These are phyloP conservation scores for Colletotrichum echinochloae DNA, from an alignment of 2,329 filamentous ascomycete genomes.

Conservation along the genomic window DNA sequence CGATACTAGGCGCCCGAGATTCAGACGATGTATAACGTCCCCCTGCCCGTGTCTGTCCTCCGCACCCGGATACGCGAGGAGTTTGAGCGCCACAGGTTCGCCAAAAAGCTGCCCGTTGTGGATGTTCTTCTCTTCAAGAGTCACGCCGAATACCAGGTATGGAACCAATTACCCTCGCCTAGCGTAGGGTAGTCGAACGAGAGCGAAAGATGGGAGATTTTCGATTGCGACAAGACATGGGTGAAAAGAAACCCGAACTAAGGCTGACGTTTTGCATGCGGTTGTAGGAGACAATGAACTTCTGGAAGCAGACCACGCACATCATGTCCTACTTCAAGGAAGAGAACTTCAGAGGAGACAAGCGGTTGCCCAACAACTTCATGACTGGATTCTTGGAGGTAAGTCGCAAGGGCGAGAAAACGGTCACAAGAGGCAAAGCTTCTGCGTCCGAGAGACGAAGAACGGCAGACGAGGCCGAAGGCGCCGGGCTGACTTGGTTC, in stretches of 20 bases:
- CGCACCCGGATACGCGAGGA: constrained; percentile 96
- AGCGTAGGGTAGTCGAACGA: neutral
- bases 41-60: constrained; percentile 86
- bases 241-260: neutral
- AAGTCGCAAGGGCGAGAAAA: constrained; percentile 48
- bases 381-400: constrained; percentile 97
- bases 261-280: neutral
- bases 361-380: constrained; percentile 87
- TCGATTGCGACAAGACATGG: neutral
- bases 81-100: constrained; percentile 95
- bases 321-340: constrained; percentile 96
- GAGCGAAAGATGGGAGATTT: neutral
- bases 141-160: constrained; percentile 93
- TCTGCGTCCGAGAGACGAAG: neutral
- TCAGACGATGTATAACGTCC: constrained; percentile 95
- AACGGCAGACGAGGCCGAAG: neutral
- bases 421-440: neutral
- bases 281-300: constrained; percentile 93
- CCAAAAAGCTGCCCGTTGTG: constrained; percentile 87
- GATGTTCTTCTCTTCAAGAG: constrained; percentile 93
- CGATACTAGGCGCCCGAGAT: constrained; percentile 86
- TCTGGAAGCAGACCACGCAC: constrained; percentile 97
- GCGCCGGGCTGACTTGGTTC: neutral
- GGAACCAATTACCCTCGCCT: constrained; percentile 40
- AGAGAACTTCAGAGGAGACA: constrained; percentile 81